Base-by-base conservation (phyloP, 768 basidiomycete species). In the Lactarius tabidus region DNA sequence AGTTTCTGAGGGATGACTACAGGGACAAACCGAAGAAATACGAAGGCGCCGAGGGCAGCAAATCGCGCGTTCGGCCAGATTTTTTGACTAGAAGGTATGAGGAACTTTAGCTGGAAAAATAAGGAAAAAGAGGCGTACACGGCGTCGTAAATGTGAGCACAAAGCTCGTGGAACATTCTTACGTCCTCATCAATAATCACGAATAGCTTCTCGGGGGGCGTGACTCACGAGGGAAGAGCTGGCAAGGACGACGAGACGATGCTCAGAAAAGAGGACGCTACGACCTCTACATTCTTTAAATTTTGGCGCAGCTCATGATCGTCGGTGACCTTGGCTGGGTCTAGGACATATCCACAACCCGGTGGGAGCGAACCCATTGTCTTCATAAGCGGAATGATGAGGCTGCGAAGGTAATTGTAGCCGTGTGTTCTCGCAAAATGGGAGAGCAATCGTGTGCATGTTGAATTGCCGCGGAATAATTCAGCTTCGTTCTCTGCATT, bases 381-480 rank as follows among this genome's bases (percentile, higher is more conserved):
- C 68, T 87, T 83, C 67, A 97, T 81, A 35, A 96, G 79, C 3
- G 93, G 92, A 51, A 82, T 79, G 54, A 96, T 83, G 28, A 95
- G 80, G 53, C 82, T 84, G 23, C 94, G 84, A n/a, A 97, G 79
- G 74, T 96, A 97, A 63, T 88, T 87, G 74, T 96, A 97, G 5
- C 95, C 95, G 66, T 95, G 92, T n/a, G 90, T 85, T 72, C 82
- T 87, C 4, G 91, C 92, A 70, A 95, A 95, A 2, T 87, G 85
- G 7, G 92, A 92, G 53, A 97, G 77, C 64, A 98, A 88, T 51
- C 90, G 80, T n/a, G 90, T 91, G 70, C 88, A 93, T 1, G 90
- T 91, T 2, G 90, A 89, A 74, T 96, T 97, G 66, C 90, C 82
- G 57, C 95, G 82, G 79, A 98, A 97, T 9, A 98, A 77, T n/a